Conservation (phyloP, 1,284 basidiomycete genomes). For the Microbotryum saponariae region DNA sequence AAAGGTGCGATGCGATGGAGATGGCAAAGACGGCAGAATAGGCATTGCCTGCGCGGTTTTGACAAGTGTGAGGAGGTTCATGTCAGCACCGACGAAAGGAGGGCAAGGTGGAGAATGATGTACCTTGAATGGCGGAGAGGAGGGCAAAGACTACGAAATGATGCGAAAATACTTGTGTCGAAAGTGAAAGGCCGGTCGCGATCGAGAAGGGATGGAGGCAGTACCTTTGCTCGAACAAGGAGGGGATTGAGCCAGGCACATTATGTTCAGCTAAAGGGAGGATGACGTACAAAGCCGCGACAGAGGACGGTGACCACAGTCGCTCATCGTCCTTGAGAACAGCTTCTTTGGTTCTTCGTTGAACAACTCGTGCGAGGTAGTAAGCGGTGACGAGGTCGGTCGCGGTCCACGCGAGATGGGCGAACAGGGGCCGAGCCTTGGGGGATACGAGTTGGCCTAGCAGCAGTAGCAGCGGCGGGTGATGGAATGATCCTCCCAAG, state of each 20-base stretch:
- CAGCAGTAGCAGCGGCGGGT: constrained; percentile 49
- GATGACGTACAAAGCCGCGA: constrained; percentile 56
- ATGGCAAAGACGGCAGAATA: constrained; percentile 54
- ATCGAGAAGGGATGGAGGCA: constrained; percentile 82
- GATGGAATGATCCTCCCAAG: constrained; percentile 70
- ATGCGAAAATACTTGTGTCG: constrained; percentile 73
- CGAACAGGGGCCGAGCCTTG: constrained; percentile 40
- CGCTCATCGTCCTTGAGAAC: constrained; percentile 38
- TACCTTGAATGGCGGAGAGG: constrained; percentile 65
- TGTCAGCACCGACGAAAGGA: constrained; percentile 23
- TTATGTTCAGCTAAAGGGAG: neutral
- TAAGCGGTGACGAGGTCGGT: constrained; percentile 61
- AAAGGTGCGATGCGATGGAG: constrained; percentile 61
- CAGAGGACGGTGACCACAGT: constrained; percentile 51
- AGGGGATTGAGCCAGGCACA: constrained; percentile 6
- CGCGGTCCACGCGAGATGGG: constrained; percentile 75
- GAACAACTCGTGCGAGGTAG: constrained; percentile 56
- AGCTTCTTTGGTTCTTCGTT: constrained; percentile 8
- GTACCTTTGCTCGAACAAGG: constrained; percentile 50
- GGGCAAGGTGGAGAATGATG: constrained; percentile 25
- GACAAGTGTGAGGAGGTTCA: constrained; percentile 13
- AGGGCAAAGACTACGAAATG: constrained; percentile 58
- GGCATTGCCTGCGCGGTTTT: constrained; percentile 15
- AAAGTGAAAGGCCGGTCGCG: constrained; percentile 66
- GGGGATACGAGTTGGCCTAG: constrained; percentile 17